phyloP scores from a whole-genome alignment of 345 rosid species.

The Jatropha curcas region DNA sequence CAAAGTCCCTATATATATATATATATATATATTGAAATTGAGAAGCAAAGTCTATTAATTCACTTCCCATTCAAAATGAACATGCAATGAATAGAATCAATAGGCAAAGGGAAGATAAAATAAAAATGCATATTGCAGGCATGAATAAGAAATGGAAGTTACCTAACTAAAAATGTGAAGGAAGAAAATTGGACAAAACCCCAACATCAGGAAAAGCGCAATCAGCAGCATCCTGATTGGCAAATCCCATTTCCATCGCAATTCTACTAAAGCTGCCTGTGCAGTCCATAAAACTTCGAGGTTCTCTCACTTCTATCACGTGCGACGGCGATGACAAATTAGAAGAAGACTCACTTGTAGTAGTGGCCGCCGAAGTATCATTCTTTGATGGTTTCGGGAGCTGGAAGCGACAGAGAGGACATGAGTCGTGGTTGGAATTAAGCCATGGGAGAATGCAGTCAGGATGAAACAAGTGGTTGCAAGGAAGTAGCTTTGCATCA shows the following conservation, averaged over 20 bases:
- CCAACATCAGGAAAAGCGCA: constrained; percentile 14
- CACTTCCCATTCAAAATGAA: not conserved
- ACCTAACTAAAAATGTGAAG: constrained; percentile 21
- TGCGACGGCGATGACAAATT: not conserved
- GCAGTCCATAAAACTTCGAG: not conserved
- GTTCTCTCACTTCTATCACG: not conserved
- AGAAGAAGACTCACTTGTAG: constrained; percentile 6
- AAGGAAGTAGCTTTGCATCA: constrained; percentile 51
- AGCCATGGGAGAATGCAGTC: constrained; percentile 64
- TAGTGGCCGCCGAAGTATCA: not conserved
- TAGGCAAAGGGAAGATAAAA: not conserved
- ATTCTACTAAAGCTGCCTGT: not conserved
- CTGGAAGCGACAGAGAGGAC: constrained; percentile 60
- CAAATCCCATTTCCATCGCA: not conserved
- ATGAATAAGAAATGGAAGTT: not conserved
- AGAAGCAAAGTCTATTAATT: not conserved
- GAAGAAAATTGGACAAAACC: constrained; percentile 14
- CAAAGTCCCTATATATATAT: too few species aligned
- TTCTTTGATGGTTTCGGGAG: constrained; percentile 26
- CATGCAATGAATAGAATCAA: not conserved
- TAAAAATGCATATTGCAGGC: not conserved
- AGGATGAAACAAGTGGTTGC: constrained; percentile 52
- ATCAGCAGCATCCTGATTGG: not conserved
- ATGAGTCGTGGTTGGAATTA: constrained; percentile 44
- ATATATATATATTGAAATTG: too few species aligned